Conservation (phyloP, 2,329 filamentous ascomycete genomes). For the Ceratocystis destructans region DNA sequence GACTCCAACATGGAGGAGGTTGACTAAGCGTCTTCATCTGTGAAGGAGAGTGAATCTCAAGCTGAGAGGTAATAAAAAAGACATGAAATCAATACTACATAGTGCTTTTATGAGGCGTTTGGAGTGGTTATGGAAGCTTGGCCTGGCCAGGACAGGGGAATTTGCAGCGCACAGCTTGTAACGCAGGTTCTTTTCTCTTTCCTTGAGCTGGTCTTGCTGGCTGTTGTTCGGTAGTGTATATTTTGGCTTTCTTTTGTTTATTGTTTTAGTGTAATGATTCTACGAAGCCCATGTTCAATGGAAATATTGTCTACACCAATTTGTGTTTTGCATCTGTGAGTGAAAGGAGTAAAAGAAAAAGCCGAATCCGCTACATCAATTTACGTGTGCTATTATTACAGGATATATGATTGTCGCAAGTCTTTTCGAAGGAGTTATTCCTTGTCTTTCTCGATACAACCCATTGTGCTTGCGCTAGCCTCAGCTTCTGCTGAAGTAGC, state of each 20-base stretch:
- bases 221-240: constrained; percentile 10
- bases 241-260: constrained; percentile 10
- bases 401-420: background rate
- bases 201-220: background rate
- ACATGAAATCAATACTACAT: constrained; percentile 15
- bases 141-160: constrained; percentile 5
- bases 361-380: background rate
- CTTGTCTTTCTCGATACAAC: too few relatives aligned
- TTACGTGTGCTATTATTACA: background rate
- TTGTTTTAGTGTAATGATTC: constrained; percentile 15
- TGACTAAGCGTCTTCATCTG: constrained; percentile 49
- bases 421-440: too few relatives aligned
- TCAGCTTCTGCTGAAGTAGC: background rate
- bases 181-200: background rate
- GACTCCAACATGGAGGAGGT: constrained; percentile 99
- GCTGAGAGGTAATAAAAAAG: constrained; percentile 11
- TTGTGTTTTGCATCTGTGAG: background rate
- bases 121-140: constrained; percentile 12
- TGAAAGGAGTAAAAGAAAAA: too few relatives aligned
- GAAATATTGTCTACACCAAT: constrained; percentile 8
- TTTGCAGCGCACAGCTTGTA: background rate
- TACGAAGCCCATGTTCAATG: constrained; percentile 13
- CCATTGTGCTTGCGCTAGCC: background rate
- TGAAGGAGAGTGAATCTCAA: background rate
- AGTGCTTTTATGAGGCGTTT: constrained; percentile 13